These are phyloP conservation scores for Fusarium kyushuense DNA, from an alignment of 2,329 filamentous ascomycete species.

Conservation along the genomic window DNA sequence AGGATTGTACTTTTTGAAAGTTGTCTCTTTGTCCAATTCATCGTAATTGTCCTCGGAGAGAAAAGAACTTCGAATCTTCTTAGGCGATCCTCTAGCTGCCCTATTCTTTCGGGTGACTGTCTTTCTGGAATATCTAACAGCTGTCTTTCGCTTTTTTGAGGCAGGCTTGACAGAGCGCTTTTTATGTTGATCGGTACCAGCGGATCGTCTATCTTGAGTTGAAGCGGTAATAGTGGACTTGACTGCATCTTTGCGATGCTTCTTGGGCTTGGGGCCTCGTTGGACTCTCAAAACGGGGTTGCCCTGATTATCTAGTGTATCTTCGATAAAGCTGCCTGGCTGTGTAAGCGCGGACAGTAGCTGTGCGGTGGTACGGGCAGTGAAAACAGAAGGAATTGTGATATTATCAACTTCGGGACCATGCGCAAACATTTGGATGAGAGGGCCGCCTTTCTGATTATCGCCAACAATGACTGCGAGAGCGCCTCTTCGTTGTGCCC, in stretches of 20 bases:
- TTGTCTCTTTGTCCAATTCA: slow-evolving; percentile 14
- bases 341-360: slow-evolving; percentile 89
- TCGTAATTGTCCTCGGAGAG: slow-evolving; percentile 26
- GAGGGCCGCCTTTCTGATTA: slow-evolving; percentile 85
- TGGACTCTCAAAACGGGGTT: slow-evolving; percentile 67
- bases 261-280: slow-evolving; percentile 56
- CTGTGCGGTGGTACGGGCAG: slow-evolving; percentile 93
- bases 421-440: slow-evolving; percentile 98
- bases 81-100: slow-evolving; percentile 15
- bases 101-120: slow-evolving; percentile 21
- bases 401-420: slow-evolving; percentile 91
- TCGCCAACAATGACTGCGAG: slow-evolving; percentile 94
- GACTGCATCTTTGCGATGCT: slow-evolving; percentile 18
- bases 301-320: slow-evolving; percentile 70
- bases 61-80: slow-evolving; percentile 33
- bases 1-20: slow-evolving; percentile 21
- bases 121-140: slow-evolving; percentile 13
- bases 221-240: slow-evolving; percentile 24
- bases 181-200: slow-evolving; percentile 2
- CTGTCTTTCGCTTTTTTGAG: slow-evolving; percentile 26
- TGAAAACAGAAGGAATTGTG: slow-evolving; percentile 94
- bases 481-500: slow-evolving; percentile 91
- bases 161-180: slow-evolving; percentile 19
- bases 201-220: slow-evolving; percentile 33
- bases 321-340: slow-evolving; percentile 71